phyloP scores from a whole-genome alignment of 2,329 filamentous ascomycete genomes.

The Cercospora janseana region DNA sequence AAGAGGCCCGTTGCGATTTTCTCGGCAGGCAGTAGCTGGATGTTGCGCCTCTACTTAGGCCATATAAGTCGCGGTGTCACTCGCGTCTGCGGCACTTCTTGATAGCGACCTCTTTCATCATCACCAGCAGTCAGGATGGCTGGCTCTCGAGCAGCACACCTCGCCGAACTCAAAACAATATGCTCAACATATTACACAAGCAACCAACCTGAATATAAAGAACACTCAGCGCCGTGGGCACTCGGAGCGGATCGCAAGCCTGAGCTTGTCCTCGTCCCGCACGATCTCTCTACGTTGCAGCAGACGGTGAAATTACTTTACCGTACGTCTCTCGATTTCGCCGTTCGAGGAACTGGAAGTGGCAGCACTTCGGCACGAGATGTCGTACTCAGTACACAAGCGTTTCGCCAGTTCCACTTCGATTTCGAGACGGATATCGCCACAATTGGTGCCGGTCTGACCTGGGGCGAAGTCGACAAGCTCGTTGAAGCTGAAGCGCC shows the following conservation, averaged over 20 bases:
- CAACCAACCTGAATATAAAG: conserved; percentile 17
- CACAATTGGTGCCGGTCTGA: conserved; percentile 40
- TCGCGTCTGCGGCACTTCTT: too few species aligned
- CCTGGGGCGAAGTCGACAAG: conserved; percentile 41
- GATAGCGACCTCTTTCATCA: background rate
- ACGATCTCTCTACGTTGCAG: conserved; percentile 34
- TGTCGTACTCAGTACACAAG: conserved; percentile 41
- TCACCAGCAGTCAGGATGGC: background rate
- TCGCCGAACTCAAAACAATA: conserved; percentile 7
- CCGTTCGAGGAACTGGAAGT: conserved; percentile 40
- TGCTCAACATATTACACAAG: conserved; percentile 12
- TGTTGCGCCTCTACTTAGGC: too few species aligned
- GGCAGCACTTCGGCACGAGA: conserved; percentile 40
- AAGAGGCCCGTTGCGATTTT: too few species aligned
- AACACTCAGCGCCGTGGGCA: conserved; percentile 36
- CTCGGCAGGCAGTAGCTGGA: too few species aligned
- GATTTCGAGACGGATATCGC: conserved; percentile 35
- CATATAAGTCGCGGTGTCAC: too few species aligned
- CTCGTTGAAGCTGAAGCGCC: conserved; percentile 39
- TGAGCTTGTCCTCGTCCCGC: conserved; percentile 38
- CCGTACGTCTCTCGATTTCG: conserved; percentile 38
- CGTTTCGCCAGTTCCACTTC: conserved; percentile 42
- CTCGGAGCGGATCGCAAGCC: conserved; percentile 38
- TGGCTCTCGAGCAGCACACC: background rate
- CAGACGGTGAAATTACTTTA: conserved; percentile 37